Evolutionary conservation across 2,329 filamentous ascomycete species (phyloP).

Genomic region (Rugonectria rugulosa): DNA sequence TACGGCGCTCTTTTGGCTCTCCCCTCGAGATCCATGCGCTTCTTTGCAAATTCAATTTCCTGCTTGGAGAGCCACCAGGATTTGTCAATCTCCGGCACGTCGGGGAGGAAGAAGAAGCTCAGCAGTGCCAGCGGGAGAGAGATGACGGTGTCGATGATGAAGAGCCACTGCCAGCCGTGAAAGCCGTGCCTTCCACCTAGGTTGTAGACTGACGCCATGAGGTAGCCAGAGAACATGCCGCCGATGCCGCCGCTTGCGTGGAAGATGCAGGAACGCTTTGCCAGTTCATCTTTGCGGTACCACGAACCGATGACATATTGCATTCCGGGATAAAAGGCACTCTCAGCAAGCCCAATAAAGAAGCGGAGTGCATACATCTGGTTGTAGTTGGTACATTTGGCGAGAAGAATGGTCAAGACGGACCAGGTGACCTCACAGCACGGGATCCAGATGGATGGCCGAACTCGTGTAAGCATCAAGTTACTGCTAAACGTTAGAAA

Average conservation of each 20-base stretch:
- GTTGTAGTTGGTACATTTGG: constrained; percentile 41
- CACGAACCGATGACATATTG: constrained; percentile 51
- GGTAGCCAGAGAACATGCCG: constrained; percentile 38
- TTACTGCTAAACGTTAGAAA: constrained; percentile 23
- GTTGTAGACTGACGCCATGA: constrained; percentile 49
- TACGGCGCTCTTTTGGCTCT: constrained; percentile 50
- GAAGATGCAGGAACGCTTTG: constrained; percentile 51
- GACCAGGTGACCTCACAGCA: constrained; percentile 43
- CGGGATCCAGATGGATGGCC: constrained; percentile 50
- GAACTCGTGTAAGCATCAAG: constrained; percentile 47
- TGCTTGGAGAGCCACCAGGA: constrained; percentile 37
- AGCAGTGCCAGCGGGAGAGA: constrained; percentile 42
- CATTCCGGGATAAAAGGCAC: constrained; percentile 47
- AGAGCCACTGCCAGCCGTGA: constrained; percentile 53
- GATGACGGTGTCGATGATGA: constrained; percentile 45
- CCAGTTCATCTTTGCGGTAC: constrained; percentile 52
- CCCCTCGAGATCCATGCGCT: constrained; percentile 49
- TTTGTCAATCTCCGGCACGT: constrained; percentile 36
- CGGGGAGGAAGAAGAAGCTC: constrained; percentile 42
- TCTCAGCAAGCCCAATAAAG: constrained; percentile 49
- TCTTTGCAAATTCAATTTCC: constrained; percentile 37
- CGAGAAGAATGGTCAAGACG: constrained; percentile 38
- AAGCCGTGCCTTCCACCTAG: constrained; percentile 50
- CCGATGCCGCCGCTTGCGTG: constrained; percentile 40
- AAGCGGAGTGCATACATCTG: constrained; percentile 50